These are phyloP conservation scores for Termitomyces eurrhizus DNA, from an alignment of 768 basidiomycete genomes.

Conservation along the genomic window DNA sequence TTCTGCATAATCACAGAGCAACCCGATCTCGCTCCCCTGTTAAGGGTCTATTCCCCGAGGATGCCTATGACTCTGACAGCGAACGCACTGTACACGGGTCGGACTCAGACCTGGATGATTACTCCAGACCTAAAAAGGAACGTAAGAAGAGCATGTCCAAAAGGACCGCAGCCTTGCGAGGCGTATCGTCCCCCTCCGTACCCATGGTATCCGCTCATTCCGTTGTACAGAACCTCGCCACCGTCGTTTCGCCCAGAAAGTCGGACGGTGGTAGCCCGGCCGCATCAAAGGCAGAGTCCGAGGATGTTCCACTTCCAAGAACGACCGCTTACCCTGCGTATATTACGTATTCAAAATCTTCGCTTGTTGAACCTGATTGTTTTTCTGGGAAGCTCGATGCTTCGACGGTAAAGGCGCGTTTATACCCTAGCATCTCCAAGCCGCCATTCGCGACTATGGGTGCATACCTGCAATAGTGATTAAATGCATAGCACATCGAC, in stretches of 20 bases:
- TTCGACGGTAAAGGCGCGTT: not conserved
- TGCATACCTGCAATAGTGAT: not conserved
- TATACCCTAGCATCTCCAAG: not conserved
- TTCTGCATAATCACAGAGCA: conserved; percentile 20
- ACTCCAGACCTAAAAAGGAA: conserved; percentile 5
- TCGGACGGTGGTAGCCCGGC: not conserved
- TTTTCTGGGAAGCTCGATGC: not conserved
- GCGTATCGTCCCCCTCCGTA: not conserved
- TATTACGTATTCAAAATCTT: conserved; percentile 9
- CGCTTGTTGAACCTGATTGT: not conserved
- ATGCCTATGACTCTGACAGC: conserved; percentile 12
- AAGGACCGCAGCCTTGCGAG: not conserved
- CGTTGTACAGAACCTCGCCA: not conserved
- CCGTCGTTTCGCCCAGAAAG: not conserved
- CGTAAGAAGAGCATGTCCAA: not conserved
- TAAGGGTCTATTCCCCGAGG: conserved; percentile 23
- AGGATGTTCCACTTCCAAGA: not conserved
- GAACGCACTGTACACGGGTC: conserved; percentile 11
- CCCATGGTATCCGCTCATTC: not conserved
- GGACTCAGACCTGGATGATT: conserved; percentile 6
- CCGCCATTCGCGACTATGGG: not conserved
- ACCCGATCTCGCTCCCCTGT: conserved; percentile 25
- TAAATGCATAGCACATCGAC: not conserved
- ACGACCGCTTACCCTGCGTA: conserved; percentile 7
- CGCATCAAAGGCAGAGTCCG: not conserved